Percentiles rank a stretch among this genome's conserved stretches.
Conservation (phyloP, 2,329 filamentous ascomycete genomes). For the Volutella citrinella region DNA sequence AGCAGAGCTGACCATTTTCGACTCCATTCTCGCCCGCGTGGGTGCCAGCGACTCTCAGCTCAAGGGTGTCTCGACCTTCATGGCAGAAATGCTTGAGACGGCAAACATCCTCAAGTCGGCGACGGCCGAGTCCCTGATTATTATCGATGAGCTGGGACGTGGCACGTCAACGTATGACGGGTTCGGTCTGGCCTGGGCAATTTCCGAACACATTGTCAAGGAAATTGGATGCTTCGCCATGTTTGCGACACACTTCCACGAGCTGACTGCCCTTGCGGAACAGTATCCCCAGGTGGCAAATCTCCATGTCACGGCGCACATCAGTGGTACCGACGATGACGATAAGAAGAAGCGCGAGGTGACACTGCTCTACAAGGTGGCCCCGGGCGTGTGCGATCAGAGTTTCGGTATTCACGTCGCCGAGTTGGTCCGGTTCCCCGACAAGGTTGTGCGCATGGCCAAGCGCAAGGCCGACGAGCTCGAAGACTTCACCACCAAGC, state of each 20-base stretch:
- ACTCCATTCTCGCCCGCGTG: conserved; percentile 93
- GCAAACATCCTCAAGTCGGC: conserved; percentile 98
- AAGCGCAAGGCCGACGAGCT: conserved; percentile 97
- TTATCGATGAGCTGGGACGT: conserved; percentile 95
- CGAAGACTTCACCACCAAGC: conserved; percentile 87
- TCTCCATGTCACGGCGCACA: conserved; percentile 93
- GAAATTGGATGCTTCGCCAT: conserved; percentile 93
- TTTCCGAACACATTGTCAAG: conserved; percentile 93
- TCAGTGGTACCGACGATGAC: conserved; percentile 51
- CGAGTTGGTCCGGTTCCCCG: conserved; percentile 91
- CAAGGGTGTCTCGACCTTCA: conserved; percentile 97
- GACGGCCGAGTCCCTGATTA: conserved; percentile 92
- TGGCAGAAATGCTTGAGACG: conserved; percentile 99
- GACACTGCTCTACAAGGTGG: conserved; percentile 93
- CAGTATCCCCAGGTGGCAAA: conserved; percentile 87
- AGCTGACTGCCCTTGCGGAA: conserved; percentile 86
- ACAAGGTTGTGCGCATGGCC: conserved; percentile 99
- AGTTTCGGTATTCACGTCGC: conserved; percentile 98
- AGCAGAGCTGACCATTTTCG: conserved; percentile 92
- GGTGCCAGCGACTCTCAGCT: conserved; percentile 95
- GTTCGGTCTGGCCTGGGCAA: conserved; percentile 98
- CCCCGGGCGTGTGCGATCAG: conserved; percentile 93
- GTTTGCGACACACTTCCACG: conserved; percentile 98
- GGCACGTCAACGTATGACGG: conserved; percentile 98
- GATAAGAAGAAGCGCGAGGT: conserved; percentile 70